A percentile compares a stretch with the other conserved stretches of the same genome.
Conservation (phyloP, 139 green algal genomes). For the Chlorella sp. region DNA sequence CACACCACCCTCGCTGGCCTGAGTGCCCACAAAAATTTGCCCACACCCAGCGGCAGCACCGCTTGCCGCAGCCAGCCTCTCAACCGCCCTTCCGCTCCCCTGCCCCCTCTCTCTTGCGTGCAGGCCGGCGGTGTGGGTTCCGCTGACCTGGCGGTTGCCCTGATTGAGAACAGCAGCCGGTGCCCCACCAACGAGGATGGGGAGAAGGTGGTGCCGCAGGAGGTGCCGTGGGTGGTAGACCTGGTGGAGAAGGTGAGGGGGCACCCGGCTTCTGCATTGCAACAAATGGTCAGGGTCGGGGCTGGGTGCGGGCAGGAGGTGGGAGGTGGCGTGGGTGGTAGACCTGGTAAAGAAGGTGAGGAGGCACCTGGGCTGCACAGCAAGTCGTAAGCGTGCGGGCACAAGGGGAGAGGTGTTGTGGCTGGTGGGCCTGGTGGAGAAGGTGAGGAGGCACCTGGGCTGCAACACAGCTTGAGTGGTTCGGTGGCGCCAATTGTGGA, state of each 20-base stretch:
- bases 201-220: conserved; percentile 65
- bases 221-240: conserved; percentile 50
- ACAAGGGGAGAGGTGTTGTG: conserved; percentile 28
- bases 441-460: too few relatives aligned
- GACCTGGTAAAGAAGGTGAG: neutral
- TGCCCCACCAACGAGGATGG: conserved; percentile 68
- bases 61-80: neutral
- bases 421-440: conserved; percentile 61
- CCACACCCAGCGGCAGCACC: neutral
- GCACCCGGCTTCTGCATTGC: neutral
- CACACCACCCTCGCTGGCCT: too few relatives aligned
- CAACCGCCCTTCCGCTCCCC: neutral
- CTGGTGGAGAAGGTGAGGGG: conserved; percentile 57
- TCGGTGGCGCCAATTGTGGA: too few relatives aligned
- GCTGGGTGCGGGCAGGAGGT: neutral
- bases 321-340: neutral
- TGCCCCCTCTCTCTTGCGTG: neutral
- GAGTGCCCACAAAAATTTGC: too few relatives aligned
- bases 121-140: conserved; percentile 19
- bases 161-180: conserved; percentile 77
- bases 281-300: too few relatives aligned
- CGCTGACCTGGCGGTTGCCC: conserved; percentile 48
- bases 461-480: too few relatives aligned
- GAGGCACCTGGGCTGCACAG: too few relatives aligned
- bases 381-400: too few relatives aligned